Percentiles rank a stretch among this genome's conserved stretches.
These are phyloP conservation scores for Dendrothele bispora DNA, from an alignment of 768 basidiomycete genomes.

Conservation along the genomic window DNA sequence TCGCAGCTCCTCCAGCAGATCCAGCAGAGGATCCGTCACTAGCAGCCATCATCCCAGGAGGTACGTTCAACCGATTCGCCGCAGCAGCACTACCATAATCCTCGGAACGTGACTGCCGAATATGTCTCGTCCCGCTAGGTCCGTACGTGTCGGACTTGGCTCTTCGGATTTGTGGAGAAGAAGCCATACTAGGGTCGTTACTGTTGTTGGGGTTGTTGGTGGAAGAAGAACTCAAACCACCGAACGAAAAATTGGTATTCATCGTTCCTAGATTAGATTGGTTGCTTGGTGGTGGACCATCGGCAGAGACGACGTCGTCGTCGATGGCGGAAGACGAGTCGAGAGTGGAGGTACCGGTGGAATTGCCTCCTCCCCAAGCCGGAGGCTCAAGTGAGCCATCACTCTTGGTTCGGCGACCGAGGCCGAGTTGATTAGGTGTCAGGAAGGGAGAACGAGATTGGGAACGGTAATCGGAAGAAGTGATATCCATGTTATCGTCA, in stretches of 20 bases:
- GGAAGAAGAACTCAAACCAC: conserved; percentile 2
- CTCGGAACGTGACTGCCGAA: conserved; percentile 61
- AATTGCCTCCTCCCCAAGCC: conserved; percentile 49
- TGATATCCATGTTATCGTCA: conserved; percentile 12
- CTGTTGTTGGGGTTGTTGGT: conserved; percentile 6
- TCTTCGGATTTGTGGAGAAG: conserved; percentile 44
- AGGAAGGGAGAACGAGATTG: conserved; percentile 32
- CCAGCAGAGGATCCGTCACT: no score
- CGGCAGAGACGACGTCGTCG: conserved; percentile 34
- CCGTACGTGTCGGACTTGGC: conserved; percentile 43
- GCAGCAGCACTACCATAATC: conserved; percentile 30
- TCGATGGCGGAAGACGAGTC: conserved; percentile 9
- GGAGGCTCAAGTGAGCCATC: conserved; percentile 59
- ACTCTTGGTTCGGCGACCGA: conserved; percentile 62
- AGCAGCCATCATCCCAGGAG: no score
- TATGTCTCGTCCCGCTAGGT: conserved; percentile 40
- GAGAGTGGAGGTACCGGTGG: conserved; percentile 10
- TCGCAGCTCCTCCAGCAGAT: no score
- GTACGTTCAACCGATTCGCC: no score
- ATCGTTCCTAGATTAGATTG: conserved; percentile 10
- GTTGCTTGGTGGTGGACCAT: conserved; percentile 34
- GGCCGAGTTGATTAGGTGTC: conserved; percentile 35
- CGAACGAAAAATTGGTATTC: conserved; percentile 6
- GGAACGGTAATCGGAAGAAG: no score
- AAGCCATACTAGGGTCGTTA: conserved; percentile 35